Evolutionary conservation across 306 rosid genomes (phyloP), one percentile per base, ranked within the genome.

Genomic region (Medicago truncatula): DNA sequence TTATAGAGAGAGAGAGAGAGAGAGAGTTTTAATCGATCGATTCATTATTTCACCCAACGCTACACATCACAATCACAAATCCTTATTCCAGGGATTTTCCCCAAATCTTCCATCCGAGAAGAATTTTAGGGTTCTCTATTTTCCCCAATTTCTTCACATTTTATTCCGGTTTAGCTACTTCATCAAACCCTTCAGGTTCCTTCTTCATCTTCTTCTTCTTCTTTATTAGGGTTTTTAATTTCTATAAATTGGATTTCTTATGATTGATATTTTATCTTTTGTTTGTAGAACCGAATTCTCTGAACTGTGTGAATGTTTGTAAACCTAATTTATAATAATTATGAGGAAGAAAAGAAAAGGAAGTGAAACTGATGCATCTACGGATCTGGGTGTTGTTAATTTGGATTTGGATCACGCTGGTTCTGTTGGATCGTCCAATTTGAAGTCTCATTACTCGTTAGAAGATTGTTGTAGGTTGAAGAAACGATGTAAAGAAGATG

Each of bases 291-390:
- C 58, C 70, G 25, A 83, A 39, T 53, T 81, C 75, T 21, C 75
- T 28, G 77, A 46, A 60, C 70, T 52, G 57, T 52, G 81, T 56
- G 38, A 34, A 34, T 61, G 62, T 85, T 60, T 58, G 38, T 11
- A 44, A 40, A 63, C 73, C 10, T 84, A 72, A 12, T 46, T 74
- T 81, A 34, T 82, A 85, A 95, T 69, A 14, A 69, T 69, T 49
- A 69, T 92, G 97, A 96, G 97, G 97, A 96, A 88, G 89, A 96
- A 92, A 83, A 86, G 99, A 84, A 92, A 96, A 89, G 99, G 97
- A 82, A 91, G 88, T 14, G 98, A 84, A 47, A 49, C 88, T 17
- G 92, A 92, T 66, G 87, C 75, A 41, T 76, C 79, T 40, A 63
- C 77, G 12, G 79, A 89, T 78, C 74, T 87, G 56, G 77, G 67